Percentiles rank a stretch among this genome's conserved stretches.
These are phyloP conservation scores for Populus nigra DNA, from an alignment of 345 rosid genomes.

Conservation along the genomic window DNA sequence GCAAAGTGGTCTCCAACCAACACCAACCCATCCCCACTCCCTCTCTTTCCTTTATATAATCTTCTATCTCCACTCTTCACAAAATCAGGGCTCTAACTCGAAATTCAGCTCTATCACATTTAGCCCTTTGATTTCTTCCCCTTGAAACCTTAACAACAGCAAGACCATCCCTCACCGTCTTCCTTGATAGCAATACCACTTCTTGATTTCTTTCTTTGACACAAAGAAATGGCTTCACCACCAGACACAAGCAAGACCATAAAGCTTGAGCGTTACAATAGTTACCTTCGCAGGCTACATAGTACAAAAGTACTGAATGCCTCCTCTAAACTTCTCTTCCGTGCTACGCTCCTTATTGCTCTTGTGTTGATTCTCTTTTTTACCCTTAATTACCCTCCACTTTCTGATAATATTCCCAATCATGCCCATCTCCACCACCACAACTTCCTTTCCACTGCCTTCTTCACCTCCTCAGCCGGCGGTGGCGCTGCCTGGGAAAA, in stretches of 20 bases:
- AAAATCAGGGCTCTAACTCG: slow-evolving; percentile 18
- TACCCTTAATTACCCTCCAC: slow-evolving; percentile 76
- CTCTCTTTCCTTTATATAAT: slow-evolving; percentile 16
- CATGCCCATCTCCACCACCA: slow-evolving; percentile 37
- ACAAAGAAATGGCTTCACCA: slow-evolving; percentile 49
- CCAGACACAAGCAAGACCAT: slow-evolving; percentile 84
- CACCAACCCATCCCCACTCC: slow-evolving; percentile 20
- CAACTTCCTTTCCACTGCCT: slow-evolving; percentile 19
- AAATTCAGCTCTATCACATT: background rate
- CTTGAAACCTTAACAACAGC: background rate
- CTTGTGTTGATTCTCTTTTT: slow-evolving; percentile 70
- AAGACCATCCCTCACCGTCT: background rate
- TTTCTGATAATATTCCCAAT: slow-evolving; percentile 41
- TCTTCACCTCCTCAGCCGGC: slow-evolving; percentile 8
- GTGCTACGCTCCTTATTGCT: slow-evolving; percentile 76
- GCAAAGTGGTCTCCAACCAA: slow-evolving; percentile 57
- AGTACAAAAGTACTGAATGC: slow-evolving; percentile 71
- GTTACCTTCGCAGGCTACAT: slow-evolving; percentile 69
- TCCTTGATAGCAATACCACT: background rate
- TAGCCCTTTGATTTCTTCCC: background rate
- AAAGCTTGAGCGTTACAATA: slow-evolving; percentile 86
- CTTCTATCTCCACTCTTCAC: background rate
- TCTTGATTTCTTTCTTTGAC: background rate
- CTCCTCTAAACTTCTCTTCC: slow-evolving; percentile 79
- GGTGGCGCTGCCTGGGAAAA: slow-evolving; percentile 28